These are phyloP conservation scores for Quercus alba DNA, from an alignment of 306 rosid genomes.

Conservation along the genomic window DNA sequence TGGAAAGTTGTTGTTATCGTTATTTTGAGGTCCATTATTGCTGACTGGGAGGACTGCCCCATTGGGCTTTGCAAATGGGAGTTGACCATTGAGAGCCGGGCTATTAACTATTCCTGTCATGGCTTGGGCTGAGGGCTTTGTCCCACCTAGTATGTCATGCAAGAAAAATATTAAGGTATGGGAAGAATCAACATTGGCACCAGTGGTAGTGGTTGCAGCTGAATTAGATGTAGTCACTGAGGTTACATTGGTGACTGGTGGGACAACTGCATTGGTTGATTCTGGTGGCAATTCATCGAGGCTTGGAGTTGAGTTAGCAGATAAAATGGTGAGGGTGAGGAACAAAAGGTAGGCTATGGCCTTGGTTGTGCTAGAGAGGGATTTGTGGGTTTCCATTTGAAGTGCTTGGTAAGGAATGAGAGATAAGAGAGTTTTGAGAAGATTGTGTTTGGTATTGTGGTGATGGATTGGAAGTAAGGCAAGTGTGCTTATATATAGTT, in stretches of 20 bases:
- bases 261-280: background rate
- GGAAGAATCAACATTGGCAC: background rate
- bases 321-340: background rate
- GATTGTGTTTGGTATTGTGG: background rate
- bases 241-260: background rate
- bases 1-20: constrained; percentile 13
- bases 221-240: background rate
- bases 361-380: background rate
- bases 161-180: constrained; percentile 7
- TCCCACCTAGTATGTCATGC: constrained; percentile 17
- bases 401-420: background rate
- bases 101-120: constrained; percentile 9
- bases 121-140: constrained; percentile 1
- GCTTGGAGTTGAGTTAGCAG: background rate
- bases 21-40: background rate
- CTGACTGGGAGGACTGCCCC: constrained; percentile 2
- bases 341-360: background rate
- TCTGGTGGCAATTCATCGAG: background rate
- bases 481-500: background rate
- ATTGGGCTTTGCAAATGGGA: constrained; percentile 16
- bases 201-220: background rate
- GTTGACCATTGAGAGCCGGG: constrained; percentile 4
- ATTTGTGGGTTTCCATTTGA: background rate
- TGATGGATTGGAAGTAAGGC: background rate
- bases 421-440: background rate